These are phyloP conservation scores for Lecanicillium sp. DNA, from an alignment of 2,329 filamentous ascomycete species.

Conservation along the genomic window DNA sequence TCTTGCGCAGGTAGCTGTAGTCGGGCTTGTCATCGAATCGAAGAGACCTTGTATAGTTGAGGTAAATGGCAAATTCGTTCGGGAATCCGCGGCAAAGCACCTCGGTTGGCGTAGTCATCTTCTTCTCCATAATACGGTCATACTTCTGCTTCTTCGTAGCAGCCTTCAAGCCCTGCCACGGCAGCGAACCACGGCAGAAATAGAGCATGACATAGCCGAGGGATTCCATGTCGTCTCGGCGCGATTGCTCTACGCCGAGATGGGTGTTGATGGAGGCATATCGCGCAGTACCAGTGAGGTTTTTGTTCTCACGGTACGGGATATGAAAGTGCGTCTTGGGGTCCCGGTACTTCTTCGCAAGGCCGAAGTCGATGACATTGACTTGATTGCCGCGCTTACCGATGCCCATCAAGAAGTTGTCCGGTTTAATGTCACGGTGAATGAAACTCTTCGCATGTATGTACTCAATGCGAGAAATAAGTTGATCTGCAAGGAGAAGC, in stretches of 20 bases:
- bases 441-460: conserved; percentile 99
- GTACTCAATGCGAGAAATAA: conserved; percentile 98
- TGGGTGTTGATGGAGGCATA: conserved; percentile 99
- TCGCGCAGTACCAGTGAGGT: conserved; percentile 95
- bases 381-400: conserved; percentile 99
- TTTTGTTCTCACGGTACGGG: conserved; percentile 99
- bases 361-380: conserved; percentile 97
- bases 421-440: conserved; percentile 98
- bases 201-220: conserved; percentile 99
- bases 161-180: conserved; percentile 97
- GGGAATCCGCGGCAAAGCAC: conserved; percentile 98
- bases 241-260: conserved; percentile 95
- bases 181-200: conserved; percentile 97
- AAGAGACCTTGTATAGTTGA: conserved; percentile 97
- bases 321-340: conserved; percentile 99
- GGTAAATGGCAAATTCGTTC: conserved; percentile 98
- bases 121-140: conserved; percentile 99
- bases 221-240: conserved; percentile 98
- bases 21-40: conserved; percentile 99
- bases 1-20: conserved; percentile 99
- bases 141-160: conserved; percentile 99
- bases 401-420: conserved; percentile 99
- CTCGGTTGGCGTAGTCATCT: conserved; percentile 99
- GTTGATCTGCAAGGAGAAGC: conserved; percentile 88
- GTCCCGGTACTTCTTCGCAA: conserved; percentile 99